Evolutionary conservation across 169 alveolate genomes (phyloP).

Genomic region (Amoebophrya sp.): DNA sequence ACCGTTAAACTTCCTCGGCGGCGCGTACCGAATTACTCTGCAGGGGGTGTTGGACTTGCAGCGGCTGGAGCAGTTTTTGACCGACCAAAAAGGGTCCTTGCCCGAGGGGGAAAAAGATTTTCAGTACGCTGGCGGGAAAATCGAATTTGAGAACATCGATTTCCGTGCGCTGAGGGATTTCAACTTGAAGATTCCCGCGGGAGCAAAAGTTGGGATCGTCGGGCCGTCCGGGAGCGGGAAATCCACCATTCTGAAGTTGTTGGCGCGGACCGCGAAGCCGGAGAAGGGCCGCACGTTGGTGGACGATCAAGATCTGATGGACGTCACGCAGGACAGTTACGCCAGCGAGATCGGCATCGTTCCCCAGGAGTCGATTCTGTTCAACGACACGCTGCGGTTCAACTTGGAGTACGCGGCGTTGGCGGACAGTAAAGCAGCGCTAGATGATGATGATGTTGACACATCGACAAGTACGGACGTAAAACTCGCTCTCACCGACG

Average conservation of each 20-base stretch:
- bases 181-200: conserved; percentile 27
- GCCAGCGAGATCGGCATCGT: conserved; percentile 59
- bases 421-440: too few relatives aligned
- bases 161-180: neutral
- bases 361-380: conserved; percentile 81
- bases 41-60: conserved; percentile 44
- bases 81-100: conserved; percentile 1
- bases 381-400: conserved; percentile 75
- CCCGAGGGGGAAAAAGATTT: neutral
- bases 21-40: conserved; percentile 48
- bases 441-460: too few relatives aligned
- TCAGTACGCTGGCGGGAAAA: neutral
- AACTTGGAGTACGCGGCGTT: conserved; percentile 57
- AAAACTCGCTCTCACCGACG: too few relatives aligned
- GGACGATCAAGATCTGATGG: neutral
- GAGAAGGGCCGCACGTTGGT: neutral
- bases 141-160: neutral
- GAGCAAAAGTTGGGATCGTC: conserved; percentile 21
- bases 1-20: conserved; percentile 51
- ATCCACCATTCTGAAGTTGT: neutral
- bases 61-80: neutral
- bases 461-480: too few relatives aligned
- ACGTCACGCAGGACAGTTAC: neutral
- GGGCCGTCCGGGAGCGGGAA: conserved; percentile 30
- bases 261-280: neutral